These are phyloP conservation scores for Rhizoctonia solani DNA, from an alignment of 1,284 basidiomycete genomes.

Conservation along the genomic window DNA sequence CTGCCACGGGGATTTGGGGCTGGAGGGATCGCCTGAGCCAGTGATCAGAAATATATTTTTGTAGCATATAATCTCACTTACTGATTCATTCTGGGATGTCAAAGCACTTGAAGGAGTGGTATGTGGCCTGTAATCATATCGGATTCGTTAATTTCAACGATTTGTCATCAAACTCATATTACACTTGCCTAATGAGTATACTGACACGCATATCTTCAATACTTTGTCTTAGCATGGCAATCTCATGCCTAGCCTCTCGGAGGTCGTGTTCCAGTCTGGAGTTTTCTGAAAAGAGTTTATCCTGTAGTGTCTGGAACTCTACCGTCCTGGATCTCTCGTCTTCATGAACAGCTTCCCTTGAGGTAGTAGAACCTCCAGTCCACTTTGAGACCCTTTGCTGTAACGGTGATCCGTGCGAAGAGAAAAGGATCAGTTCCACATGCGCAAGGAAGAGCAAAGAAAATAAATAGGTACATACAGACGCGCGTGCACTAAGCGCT, in stretches of 20 bases:
- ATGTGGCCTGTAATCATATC: neutral
- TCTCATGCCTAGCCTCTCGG: constrained; percentile 27
- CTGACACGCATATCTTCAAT: constrained; percentile 28
- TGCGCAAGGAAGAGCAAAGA: neutral
- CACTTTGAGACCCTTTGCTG: constrained; percentile 7
- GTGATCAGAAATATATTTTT: too few relatives aligned
- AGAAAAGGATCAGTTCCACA: neutral
- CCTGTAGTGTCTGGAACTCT: constrained; percentile 20
- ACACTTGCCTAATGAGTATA: constrained; percentile 15
- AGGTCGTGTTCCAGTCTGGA: constrained; percentile 23
- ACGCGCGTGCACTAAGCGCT: constrained; percentile 27
- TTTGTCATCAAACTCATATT: too few relatives aligned
- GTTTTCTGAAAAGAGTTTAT: constrained; percentile 17
- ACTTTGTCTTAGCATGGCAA: constrained; percentile 13
- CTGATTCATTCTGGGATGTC: neutral
- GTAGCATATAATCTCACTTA: too few relatives aligned
- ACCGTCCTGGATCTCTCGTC: constrained; percentile 25
- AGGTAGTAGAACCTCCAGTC: neutral
- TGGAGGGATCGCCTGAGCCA: constrained; percentile 9
- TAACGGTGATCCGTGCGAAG: too few relatives aligned
- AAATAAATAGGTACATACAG: neutral
- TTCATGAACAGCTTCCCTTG: neutral
- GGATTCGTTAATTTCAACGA: too few relatives aligned
- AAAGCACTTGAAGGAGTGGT: neutral
- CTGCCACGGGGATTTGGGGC: constrained; percentile 27